Evolutionary conservation across 2,329 filamentous ascomycete genomes (phyloP).

Genomic region (Pseudocercospora crystallina): DNA sequence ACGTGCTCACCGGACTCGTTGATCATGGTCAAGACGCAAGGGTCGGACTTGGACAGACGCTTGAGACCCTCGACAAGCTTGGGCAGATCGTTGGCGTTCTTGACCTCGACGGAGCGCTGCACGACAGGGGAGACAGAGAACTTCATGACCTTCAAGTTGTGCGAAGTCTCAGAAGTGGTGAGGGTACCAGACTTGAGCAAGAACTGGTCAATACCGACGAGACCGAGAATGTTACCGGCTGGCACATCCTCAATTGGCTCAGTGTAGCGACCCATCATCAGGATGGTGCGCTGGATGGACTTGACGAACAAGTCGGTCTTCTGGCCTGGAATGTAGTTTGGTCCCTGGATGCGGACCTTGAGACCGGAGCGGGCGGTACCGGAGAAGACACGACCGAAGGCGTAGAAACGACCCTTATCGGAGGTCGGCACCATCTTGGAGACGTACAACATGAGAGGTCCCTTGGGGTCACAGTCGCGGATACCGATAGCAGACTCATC

Average conservation of each 20-base stretch:
- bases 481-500: slow-evolving; percentile 94
- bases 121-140: slow-evolving; percentile 99
- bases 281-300: slow-evolving; percentile 98
- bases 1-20: slow-evolving; percentile 96
- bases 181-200: slow-evolving; percentile 99
- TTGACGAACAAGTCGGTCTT: slow-evolving; percentile 99
- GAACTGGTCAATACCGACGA: slow-evolving; percentile 99
- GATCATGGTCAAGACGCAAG: slow-evolving; percentile 91
- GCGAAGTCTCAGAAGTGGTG: slow-evolving; percentile 92
- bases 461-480: slow-evolving; percentile 97
- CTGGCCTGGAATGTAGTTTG: slow-evolving; percentile 96
- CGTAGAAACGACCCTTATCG: slow-evolving; percentile 99
- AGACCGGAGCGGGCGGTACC: slow-evolving; percentile 97
- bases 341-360: slow-evolving; percentile 99
- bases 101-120: slow-evolving; percentile 97
- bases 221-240: slow-evolving; percentile 98
- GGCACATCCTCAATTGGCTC: slow-evolving; percentile 99
- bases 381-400: slow-evolving; percentile 99
- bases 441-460: slow-evolving; percentile 99
- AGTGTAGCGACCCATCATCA: slow-evolving; percentile 99
- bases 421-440: slow-evolving; percentile 99
- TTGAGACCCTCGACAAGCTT: slow-evolving; percentile 99
- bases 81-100: slow-evolving; percentile 99
- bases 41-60: slow-evolving; percentile 99
- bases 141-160: slow-evolving; percentile 99